A percentile compares a stretch with the other conserved stretches of the same genome.
Evolutionary conservation across 805 yeast species (phyloP).

Genomic region (Sporopachydermia lactativora): DNA sequence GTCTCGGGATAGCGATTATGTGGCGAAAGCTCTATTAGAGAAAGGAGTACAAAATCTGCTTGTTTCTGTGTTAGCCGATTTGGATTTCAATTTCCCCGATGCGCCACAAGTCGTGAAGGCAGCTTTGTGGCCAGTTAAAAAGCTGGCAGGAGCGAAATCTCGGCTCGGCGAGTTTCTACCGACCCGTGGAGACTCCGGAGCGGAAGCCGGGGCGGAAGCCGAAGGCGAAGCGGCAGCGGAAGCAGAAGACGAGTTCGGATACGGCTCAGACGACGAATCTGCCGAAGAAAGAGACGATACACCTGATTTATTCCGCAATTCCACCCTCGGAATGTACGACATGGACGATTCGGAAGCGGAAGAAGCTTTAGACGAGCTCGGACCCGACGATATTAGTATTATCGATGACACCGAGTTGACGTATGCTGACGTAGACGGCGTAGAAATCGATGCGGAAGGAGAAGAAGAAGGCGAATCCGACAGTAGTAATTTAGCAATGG

Average conservation of each 20-base stretch:
- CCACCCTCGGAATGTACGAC: conserved; percentile 91
- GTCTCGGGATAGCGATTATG: conserved; percentile 39
- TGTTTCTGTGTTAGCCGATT: conserved; percentile 41
- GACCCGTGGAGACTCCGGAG: not conserved
- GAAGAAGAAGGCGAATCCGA: conserved; percentile 16
- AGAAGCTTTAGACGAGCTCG: conserved; percentile 41
- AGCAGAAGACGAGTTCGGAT: conserved; percentile 37
- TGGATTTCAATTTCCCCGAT: conserved; percentile 65
- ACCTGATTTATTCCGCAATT: conserved; percentile 73
- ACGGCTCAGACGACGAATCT: conserved; percentile 24
- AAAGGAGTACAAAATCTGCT: conserved; percentile 44
- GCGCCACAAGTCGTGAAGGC: conserved; percentile 44
- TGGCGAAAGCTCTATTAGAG: conserved; percentile 57
- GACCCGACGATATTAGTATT: conserved; percentile 32
- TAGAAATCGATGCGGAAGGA: conserved; percentile 18
- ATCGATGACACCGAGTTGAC: conserved; percentile 17
- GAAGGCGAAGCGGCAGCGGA: conserved; percentile 34
- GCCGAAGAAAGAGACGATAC: conserved; percentile 41
- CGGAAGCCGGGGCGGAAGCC: conserved; percentile 22
- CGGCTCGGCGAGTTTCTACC: conserved; percentile 1
- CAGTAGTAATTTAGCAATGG: conserved; percentile 1
- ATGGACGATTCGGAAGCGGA: conserved; percentile 57
- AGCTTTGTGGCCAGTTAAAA: conserved; percentile 43
- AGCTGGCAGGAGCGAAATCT: conserved; percentile 8
- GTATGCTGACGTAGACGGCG: conserved; percentile 20